Percentiles rank a stretch among this genome's conserved stretches.
These are phyloP conservation scores for Yarrowia galli DNA, from an alignment of 1,139 yeast species.

Conservation along the genomic window DNA sequence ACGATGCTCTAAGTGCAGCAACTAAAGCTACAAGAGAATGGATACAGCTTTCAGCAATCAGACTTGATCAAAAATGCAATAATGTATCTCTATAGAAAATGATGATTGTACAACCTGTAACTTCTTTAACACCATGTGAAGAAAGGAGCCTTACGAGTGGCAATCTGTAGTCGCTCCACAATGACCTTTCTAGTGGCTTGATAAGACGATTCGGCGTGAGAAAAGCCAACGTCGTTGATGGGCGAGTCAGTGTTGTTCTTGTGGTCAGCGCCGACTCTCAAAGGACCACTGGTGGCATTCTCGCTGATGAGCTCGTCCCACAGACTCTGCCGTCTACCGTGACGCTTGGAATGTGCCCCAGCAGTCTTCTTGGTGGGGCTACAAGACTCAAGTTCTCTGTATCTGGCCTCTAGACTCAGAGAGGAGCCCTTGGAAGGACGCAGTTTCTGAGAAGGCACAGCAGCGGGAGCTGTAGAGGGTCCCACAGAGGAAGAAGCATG, in stretches of 20 bases:
- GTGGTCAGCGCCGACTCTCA: constrained; percentile 32
- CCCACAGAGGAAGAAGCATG: neutral
- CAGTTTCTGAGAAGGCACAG: neutral
- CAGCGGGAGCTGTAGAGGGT: neutral
- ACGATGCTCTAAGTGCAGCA: too few species aligned
- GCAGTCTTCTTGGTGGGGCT: neutral
- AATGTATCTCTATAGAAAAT: neutral
- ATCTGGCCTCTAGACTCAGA: constrained; percentile 17
- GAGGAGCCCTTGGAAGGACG: constrained; percentile 14
- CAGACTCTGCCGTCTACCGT: constrained; percentile 39
- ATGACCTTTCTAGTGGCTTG: constrained; percentile 55
- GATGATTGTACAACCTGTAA: neutral
- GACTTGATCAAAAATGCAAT: neutral
- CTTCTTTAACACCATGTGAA: constrained; percentile 70
- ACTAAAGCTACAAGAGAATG: too few species aligned
- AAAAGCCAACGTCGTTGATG: constrained; percentile 47
- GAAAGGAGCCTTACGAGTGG: constrained; percentile 65
- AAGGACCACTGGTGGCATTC: constrained; percentile 38
- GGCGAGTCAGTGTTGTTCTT: constrained; percentile 12
- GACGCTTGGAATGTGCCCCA: constrained; percentile 2
- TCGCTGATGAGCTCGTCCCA: constrained; percentile 41
- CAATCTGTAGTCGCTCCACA: constrained; percentile 68
- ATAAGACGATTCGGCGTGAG: constrained; percentile 47
- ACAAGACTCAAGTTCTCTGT: constrained; percentile 3
- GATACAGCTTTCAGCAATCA: too few species aligned